Percentiles rank a stretch among this genome's conserved stretches.
Evolutionary conservation across 164 flowering plant species (phyloP).

Genomic region (Saururus chinensis): DNA sequence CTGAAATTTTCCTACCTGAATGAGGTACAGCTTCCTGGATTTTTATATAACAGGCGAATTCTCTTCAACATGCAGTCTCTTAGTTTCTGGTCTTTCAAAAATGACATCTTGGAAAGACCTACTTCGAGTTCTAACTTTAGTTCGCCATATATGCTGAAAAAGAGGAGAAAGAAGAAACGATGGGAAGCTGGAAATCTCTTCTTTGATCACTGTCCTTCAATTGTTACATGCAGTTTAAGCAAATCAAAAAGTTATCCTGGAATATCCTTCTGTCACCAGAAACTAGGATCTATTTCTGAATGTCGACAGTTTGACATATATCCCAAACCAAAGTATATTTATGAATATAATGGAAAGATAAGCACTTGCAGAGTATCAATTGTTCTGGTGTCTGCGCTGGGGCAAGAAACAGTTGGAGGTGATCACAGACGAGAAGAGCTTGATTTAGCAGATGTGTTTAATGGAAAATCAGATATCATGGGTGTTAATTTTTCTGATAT

Average conservation of each 20-base stretch:
- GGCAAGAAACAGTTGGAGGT: slow-evolving; percentile 27
- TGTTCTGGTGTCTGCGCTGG: slow-evolving; percentile 29
- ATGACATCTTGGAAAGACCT: slow-evolving; percentile 24
- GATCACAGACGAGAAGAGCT: slow-evolving; percentile 16
- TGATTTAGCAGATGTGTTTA: slow-evolving; percentile 10
- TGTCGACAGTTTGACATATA: slow-evolving; percentile 12
- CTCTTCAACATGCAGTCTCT: slow-evolving; percentile 43
- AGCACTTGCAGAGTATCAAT: slow-evolving; percentile 11
- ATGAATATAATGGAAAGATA: slow-evolving; percentile 15
- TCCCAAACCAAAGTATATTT: slow-evolving; percentile 13
- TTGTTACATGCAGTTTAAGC: slow-evolving; percentile 17
- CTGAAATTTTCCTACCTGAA: too few species aligned
- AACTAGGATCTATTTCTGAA: slow-evolving; percentile 9
- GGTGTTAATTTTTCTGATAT: slow-evolving; percentile 1
- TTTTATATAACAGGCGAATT: slow-evolving; percentile 4
- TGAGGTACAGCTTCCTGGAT: slow-evolving; percentile 2
- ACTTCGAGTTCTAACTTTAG: slow-evolving; percentile 23
- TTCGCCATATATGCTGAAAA: slow-evolving; percentile 13
- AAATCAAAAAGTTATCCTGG: slow-evolving; percentile 1
- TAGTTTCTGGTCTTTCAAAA: slow-evolving; percentile 28
- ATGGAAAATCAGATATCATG: slow-evolving; percentile 5
- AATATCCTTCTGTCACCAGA: slow-evolving; percentile 5
- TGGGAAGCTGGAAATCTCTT: slow-evolving; percentile 12
- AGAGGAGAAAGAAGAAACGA: slow-evolving; percentile 15
- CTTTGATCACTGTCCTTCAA: slow-evolving; percentile 5